These are phyloP conservation scores for Trichoderma reesei DNA, from an alignment of 495 filamentous ascomycete genomes.

Conservation along the genomic window DNA sequence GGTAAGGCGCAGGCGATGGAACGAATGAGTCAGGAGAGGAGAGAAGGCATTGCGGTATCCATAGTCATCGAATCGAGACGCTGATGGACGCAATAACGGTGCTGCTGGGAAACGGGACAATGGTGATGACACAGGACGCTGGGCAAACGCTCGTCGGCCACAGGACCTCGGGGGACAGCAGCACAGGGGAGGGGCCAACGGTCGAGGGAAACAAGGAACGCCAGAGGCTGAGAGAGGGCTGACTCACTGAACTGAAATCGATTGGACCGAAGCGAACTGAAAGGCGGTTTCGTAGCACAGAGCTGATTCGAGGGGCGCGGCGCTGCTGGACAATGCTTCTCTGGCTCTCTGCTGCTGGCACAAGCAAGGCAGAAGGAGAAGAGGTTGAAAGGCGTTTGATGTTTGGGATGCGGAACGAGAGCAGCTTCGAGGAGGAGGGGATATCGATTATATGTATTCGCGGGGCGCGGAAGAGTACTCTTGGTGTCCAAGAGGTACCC, in stretches of 20 bases:
- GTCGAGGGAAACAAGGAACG: not conserved
- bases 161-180: no score
- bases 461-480: no score
- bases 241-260: slow-evolving; percentile 4
- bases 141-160: not conserved
- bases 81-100: not conserved
- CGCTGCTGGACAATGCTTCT: not conserved
- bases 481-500: no score
- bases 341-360: slow-evolving; percentile 1
- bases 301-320: not conserved
- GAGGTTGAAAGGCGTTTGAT: not conserved
- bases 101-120: no score
- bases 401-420: not conserved
- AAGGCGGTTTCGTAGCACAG: not conserved
- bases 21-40: no score
- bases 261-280: no score
- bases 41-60: no score
- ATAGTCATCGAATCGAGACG: no score
- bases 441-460: slow-evolving; percentile 7
- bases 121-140: not conserved
- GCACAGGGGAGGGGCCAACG: not conserved
- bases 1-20: no score
- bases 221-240: not conserved
- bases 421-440: not conserved
- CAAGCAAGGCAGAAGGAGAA: not conserved